Conservation (phyloP, 495 filamentous ascomycete genomes). For the Penicillium coprophilum region DNA sequence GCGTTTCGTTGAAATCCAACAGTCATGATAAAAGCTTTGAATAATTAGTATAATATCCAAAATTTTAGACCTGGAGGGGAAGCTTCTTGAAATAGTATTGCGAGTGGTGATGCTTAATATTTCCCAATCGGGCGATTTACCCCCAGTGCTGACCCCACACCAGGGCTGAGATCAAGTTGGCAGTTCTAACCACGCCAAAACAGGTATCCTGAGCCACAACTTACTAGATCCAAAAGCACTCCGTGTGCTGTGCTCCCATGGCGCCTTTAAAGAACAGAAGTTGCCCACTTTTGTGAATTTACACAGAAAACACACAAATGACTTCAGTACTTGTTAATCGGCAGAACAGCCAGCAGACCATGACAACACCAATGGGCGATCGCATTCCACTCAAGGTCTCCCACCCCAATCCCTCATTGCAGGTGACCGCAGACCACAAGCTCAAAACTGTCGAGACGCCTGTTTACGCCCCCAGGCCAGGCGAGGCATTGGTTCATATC, state of each 20-base stretch:
- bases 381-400: conserved; percentile 20
- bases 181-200: conserved; percentile 1
- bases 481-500: conserved; percentile 51
- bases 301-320: conserved; percentile 8
- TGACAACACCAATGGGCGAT: conserved; percentile 7
- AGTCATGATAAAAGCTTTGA: not conserved
- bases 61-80: not conserved
- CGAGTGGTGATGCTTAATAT: conserved; percentile 17
- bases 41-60: not conserved
- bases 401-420: conserved; percentile 53
- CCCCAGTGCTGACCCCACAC: not conserved
- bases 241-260: not conserved
- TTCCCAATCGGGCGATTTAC: conserved; percentile 12
- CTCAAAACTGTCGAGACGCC: conserved; percentile 53
- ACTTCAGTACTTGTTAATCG: conserved; percentile 21
- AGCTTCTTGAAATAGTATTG: conserved; percentile 10
- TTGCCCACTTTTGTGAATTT: not conserved
- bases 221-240: not conserved
- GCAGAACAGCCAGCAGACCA: not conserved
- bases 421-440: conserved; percentile 55
- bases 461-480: conserved; percentile 44
- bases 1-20: conserved; percentile 14
- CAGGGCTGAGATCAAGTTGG: not conserved
- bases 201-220: conserved; percentile 6
- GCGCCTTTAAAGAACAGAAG: not conserved